phyloP scores from a whole-genome alignment of 2,329 filamentous ascomycete species.

The Xylariaceae sp. region DNA sequence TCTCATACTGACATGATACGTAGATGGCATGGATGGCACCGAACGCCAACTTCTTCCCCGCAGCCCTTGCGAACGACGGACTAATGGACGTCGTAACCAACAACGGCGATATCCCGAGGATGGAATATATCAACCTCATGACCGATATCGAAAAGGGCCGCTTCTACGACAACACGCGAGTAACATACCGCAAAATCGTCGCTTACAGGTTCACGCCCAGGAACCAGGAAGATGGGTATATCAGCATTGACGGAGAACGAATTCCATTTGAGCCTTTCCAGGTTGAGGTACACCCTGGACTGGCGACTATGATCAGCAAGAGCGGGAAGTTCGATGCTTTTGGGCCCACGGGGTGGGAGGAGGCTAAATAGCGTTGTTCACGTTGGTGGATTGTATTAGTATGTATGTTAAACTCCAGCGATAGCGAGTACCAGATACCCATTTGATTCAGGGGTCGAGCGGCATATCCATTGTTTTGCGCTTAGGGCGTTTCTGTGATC shows the following conservation, averaged over 20 bases:
- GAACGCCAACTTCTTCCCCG: slow-evolving; percentile 82
- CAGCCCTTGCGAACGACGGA: slow-evolving; percentile 77
- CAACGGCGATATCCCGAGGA: slow-evolving; percentile 67
- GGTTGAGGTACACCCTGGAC: slow-evolving; percentile 76
- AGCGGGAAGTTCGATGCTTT: slow-evolving; percentile 66
- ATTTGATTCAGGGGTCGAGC: not conserved
- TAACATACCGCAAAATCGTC: slow-evolving; percentile 79
- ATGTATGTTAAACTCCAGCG: not conserved
- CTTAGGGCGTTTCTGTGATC: too few species aligned
- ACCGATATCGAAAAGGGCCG: slow-evolving; percentile 66
- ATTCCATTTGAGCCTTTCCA: slow-evolving; percentile 88
- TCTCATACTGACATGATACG: slow-evolving; percentile 1
- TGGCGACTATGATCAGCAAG: slow-evolving; percentile 83
- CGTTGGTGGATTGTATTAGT: not conserved
- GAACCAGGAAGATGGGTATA: slow-evolving; percentile 69
- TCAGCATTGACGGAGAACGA: slow-evolving; percentile 90
- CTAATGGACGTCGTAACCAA: slow-evolving; percentile 80
- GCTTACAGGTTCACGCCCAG: slow-evolving; percentile 82
- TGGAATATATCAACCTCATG: slow-evolving; percentile 66
- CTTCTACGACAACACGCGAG: slow-evolving; percentile 75
- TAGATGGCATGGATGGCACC: slow-evolving; percentile 88
- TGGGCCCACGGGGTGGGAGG: slow-evolving; percentile 51
- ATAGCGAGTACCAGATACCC: slow-evolving; percentile 15
- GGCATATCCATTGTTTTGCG: too few species aligned
- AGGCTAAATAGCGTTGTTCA: slow-evolving; percentile 5